Evolutionary conservation across 2,329 filamentous ascomycete species (phyloP), one percentile per base, ranked within the genome.

Genomic region (Pestalotiopsis sp.): DNA sequence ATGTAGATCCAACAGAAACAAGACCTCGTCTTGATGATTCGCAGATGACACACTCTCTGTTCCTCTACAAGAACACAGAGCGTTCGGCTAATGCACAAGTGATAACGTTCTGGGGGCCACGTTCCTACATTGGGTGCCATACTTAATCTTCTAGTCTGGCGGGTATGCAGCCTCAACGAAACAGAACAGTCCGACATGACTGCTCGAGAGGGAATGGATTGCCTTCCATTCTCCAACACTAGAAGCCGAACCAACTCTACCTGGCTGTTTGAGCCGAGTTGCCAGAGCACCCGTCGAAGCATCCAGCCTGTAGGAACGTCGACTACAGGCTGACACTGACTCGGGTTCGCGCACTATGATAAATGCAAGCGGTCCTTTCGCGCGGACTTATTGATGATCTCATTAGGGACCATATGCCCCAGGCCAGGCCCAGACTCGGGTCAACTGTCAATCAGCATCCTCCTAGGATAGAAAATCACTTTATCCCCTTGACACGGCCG

Each of bases 101-200:
- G 44, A 52, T 52, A 52, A 52, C n/a, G 44, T 52, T 52, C 20
- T 35, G 30, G 30, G 30, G 30, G n/a, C 17, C 44, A 52, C 44
- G 44, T 52, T 52, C 44, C 44, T 52, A 52, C 44, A 52, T 52
- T 20, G 17, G 44, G 14, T n/a, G 17, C 17, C 44, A 52, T 52
- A 52, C 44, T n/a, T 9, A 52, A 52, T 52, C 44, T 22, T 52
- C 44, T 52, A 52, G 44, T 35, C 56, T 13, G 56, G 56, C 56
- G 56, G 56, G 56, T 59, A 59, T 59, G 56, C 56, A 59, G 56
- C 56, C 56, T 26, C 56, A 59, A 52, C 44, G 44, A 52, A 52
- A 52, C 44, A n/a, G 20, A n/a, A 52, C 20, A 52, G 44, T 20
- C 17, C 17, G 14, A 52, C 17, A 52, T 52, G 44, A 52, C 44